Percentiles rank a stretch among this genome's conserved stretches.
phyloP scores from a whole-genome alignment of 2,329 filamentous ascomycete species.

The Pseudocercospora fijiensis region DNA sequence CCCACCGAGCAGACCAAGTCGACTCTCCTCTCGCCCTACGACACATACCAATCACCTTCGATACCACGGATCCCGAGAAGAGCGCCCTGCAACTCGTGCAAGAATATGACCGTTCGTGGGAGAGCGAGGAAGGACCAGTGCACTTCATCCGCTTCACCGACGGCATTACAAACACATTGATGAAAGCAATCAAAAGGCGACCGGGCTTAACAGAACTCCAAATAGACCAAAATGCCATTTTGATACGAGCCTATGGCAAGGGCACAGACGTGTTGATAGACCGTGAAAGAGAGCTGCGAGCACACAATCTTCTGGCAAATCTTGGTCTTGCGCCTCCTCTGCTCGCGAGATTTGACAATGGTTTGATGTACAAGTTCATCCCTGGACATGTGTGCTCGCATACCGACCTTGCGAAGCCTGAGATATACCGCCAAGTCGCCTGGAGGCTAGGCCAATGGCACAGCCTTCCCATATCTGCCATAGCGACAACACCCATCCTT shows the following conservation, averaged over 20 bases:
- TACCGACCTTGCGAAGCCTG: constrained; percentile 71
- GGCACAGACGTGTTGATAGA: constrained; percentile 95
- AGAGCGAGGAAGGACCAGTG: constrained; percentile 67
- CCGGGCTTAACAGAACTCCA: constrained; percentile 71
- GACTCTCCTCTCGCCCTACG: constrained; percentile 38
- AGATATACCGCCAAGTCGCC: constrained; percentile 80
- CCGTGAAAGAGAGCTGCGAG: constrained; percentile 66
- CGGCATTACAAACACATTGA: constrained; percentile 92
- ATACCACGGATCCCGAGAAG: constrained; percentile 70
- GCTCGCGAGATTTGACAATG: constrained; percentile 90
- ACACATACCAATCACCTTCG: constrained; percentile 74
- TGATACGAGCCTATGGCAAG: constrained; percentile 90
- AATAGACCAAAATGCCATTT: constrained; percentile 78
- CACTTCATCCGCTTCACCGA: constrained; percentile 92
- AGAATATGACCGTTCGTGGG: constrained; percentile 81
- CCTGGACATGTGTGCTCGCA: constrained; percentile 76
- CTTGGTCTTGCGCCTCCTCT: constrained; percentile 81
- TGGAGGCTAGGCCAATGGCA: constrained; percentile 90
- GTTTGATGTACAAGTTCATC: constrained; percentile 91
- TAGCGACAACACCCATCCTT: constrained; percentile 42
- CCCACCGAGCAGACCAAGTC: constrained; percentile 28
- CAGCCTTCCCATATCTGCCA: constrained; percentile 57
- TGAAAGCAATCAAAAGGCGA: constrained; percentile 71
- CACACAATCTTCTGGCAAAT: constrained; percentile 82
- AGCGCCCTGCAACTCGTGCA: constrained; percentile 79